Evolutionary conservation across 2,329 filamentous ascomycete species (phyloP).

Genomic region (Ceratocystis colombiana): DNA sequence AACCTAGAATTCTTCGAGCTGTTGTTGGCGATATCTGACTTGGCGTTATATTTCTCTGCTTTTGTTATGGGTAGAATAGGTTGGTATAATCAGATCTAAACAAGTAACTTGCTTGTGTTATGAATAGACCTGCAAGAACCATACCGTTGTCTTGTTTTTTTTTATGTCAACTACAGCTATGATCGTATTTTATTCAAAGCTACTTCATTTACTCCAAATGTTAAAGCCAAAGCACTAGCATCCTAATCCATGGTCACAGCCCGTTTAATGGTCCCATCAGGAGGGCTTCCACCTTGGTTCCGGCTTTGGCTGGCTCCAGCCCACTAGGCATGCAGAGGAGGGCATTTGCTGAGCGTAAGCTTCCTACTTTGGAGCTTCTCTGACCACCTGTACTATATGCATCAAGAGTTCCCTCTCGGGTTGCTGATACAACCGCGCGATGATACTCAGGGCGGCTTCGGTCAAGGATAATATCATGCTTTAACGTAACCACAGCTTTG

Average conservation of each 20-base stretch:
- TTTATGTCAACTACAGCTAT: neutral
- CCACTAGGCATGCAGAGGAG: constrained; percentile 64
- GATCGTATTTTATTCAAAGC: neutral
- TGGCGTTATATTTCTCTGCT: constrained; percentile 22
- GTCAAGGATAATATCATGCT: constrained; percentile 65
- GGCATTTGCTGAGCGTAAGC: constrained; percentile 79
- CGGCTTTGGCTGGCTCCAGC: constrained; percentile 55
- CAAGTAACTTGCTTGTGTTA: constrained; percentile 11
- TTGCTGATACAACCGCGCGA: constrained; percentile 61
- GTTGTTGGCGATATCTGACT: constrained; percentile 22
- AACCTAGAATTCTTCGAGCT: constrained; percentile 20
- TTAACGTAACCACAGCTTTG: constrained; percentile 58
- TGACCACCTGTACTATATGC: constrained; percentile 83
- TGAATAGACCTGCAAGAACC: constrained; percentile 13
- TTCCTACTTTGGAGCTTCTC: constrained; percentile 80
- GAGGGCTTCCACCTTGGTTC: constrained; percentile 63
- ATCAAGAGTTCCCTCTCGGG: constrained; percentile 55
- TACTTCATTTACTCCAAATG: too few species aligned
- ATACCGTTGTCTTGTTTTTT: constrained; percentile 16
- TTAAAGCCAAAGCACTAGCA: too few species aligned
- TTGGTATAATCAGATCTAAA: constrained; percentile 17
- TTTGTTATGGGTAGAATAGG: constrained; percentile 22
- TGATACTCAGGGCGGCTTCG: constrained; percentile 77
- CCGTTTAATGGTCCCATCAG: constrained; percentile 47
- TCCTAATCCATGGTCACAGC: constrained; percentile 9